A percentile compares a stretch with the other conserved stretches of the same genome.
Conservation (phyloP, 495 filamentous ascomycete species). For the Pyrenopolyporus hunteri region DNA sequence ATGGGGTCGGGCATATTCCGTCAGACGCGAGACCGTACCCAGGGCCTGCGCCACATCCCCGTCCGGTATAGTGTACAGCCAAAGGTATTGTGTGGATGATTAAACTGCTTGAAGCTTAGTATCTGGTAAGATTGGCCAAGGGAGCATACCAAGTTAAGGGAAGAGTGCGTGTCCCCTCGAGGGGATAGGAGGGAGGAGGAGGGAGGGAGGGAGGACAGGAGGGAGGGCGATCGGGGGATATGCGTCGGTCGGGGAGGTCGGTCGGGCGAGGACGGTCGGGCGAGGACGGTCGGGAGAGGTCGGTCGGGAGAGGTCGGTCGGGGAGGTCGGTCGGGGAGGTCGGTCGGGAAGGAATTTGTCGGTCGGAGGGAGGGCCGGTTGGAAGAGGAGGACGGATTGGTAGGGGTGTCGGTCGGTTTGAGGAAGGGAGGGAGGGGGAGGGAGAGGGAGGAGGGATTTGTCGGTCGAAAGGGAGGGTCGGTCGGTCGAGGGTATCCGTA, state of each 20-base stretch:
- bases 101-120: no score
- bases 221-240: no score
- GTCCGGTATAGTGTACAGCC: neutral
- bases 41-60: slow-evolving; percentile 9
- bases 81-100: neutral
- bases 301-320: no score
- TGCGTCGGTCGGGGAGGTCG: neutral
- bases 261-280: no score
- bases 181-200: no score
- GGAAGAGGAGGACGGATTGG: neutral
- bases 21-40: slow-evolving; percentile 4
- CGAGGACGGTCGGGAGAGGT: no score
- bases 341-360: no score
- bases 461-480: neutral
- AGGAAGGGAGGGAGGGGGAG: neutral
- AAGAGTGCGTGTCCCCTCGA: no score
- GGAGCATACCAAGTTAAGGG: no score
- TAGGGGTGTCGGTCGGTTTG: neutral
- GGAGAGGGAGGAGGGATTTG: neutral
- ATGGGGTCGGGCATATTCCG: slow-evolving; percentile 4
- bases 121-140: neutral
- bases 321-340: neutral
- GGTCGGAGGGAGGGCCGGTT: neutral
- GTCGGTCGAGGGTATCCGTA: neutral
- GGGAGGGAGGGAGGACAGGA: no score